Base-by-base conservation (phyloP, 129 eudicot species). In the Pulicaria dysenterica region DNA sequence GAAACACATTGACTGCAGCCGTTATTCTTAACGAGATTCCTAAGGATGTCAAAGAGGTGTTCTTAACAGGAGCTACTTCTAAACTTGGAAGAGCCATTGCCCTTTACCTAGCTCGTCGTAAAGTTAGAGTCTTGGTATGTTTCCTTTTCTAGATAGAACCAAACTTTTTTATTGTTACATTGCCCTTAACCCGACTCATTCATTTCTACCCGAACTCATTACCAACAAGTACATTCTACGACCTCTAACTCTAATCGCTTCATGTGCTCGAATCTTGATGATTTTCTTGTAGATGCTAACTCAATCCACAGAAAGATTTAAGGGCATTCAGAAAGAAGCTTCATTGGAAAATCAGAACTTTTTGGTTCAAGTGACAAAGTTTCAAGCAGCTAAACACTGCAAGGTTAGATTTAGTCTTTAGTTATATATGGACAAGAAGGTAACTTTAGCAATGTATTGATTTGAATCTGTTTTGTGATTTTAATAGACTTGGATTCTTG, bases 51-150 rank as follows among this genome's bases (percentile, higher is more conserved):
- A 64, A 83, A 39, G 96, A 89, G 83, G 95, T 93, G 43, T 89
- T 93, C 82, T 73, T 89, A 44, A 87, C 96, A 3, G 96, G 96
- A 14, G 83, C 98, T 47, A 89, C 98, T 58, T 93, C 98, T 37
- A 93, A 93, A 85, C 96, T 93, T 57, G 98, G 98, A 53, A 82
- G 98, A 78, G 98, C 98, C 65, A 89, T 93, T 50, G 92, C 96
- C 58, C 85, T 92, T 53, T 89, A 92, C 66, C 84, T 92, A 37
- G 91, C 86, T 50, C 88, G 84, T 5, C 87, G 85, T 40, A 63
- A 60, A 65, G 88, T 89, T 68, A 83, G 85, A 67, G 95, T 92
- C 68, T 67, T 89, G 86, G 98, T 92, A 83, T 67, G 82, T 5
- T 12, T 44, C 17, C 3, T 40, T 61, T 14, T 5, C 31, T 24